Evolutionary conservation across 345 rosid species (phyloP).

Genomic region (Punica granatum): DNA sequence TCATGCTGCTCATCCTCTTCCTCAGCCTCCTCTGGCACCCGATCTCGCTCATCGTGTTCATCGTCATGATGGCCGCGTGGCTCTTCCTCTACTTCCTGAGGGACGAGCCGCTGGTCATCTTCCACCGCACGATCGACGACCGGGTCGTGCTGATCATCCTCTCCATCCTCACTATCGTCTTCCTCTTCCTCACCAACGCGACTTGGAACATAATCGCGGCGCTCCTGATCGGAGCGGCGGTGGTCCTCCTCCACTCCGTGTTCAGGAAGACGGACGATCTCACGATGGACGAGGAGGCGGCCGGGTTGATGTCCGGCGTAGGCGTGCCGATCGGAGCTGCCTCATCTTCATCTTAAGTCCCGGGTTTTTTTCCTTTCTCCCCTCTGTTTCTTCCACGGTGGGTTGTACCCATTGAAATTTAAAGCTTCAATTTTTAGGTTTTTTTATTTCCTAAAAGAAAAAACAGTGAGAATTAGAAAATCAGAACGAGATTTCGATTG

Average conservation of each 20-base stretch:
- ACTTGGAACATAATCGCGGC: constrained; percentile 29
- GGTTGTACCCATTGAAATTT: neutral
- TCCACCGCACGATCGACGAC: constrained; percentile 33
- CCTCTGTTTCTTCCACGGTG: neutral
- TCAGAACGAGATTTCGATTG: neutral
- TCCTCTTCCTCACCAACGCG: constrained; percentile 33
- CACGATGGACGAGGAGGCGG: constrained; percentile 21
- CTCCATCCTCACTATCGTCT: constrained; percentile 25
- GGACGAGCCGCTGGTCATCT: constrained; percentile 31
- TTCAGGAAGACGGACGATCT: constrained; percentile 33
- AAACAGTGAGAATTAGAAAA: too few relatives aligned
- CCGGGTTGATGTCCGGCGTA: constrained; percentile 6
- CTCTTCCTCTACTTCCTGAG: constrained; percentile 45
- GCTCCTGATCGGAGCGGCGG: constrained; percentile 27
- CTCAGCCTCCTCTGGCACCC: constrained; percentile 57
- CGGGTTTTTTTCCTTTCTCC: neutral
- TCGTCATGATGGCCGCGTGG: constrained; percentile 39
- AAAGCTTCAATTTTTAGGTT: neutral
- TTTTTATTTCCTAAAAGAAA: too few relatives aligned
- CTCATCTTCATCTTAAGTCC: neutral
- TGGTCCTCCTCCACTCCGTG: constrained; percentile 37
- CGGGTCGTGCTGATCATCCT: constrained; percentile 26
- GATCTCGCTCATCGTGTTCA: constrained; percentile 31
- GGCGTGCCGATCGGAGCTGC: neutral
- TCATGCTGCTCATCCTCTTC: constrained; percentile 29